Evolutionary conservation across 176 grass and related monocot genomes (phyloP).

Genomic region (Microstegium vimineum): DNA sequence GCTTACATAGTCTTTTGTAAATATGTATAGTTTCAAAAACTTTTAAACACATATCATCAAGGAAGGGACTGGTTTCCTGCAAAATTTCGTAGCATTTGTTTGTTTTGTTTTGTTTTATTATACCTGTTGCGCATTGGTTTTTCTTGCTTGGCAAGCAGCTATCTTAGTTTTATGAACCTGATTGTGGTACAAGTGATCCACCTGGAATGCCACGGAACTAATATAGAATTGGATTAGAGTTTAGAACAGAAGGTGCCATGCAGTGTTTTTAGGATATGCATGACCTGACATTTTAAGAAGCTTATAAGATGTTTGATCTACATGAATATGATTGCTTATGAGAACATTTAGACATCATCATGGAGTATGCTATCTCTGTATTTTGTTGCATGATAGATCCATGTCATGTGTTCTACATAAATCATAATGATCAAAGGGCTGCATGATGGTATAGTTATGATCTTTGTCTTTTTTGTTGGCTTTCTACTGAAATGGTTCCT

Average conservation of each 20-base stretch:
- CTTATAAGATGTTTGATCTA: not conserved
- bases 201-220: not conserved
- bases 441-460: not conserved
- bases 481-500: slow-evolving; percentile 1
- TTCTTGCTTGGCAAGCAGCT: slow-evolving; percentile 2
- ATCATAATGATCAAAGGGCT: not conserved
- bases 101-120: slow-evolving; percentile 8
- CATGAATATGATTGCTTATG: not conserved
- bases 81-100: not conserved
- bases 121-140: slow-evolving; percentile 4
- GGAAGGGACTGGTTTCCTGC: not conserved
- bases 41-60: not conserved
- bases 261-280: not conserved
- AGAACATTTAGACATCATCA: not conserved
- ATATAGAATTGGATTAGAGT: not conserved
- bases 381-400: not conserved
- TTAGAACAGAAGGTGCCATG: not conserved
- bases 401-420: not conserved
- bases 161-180: not conserved
- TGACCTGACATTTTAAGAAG: not conserved
- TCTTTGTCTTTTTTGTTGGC: not conserved
- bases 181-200: not conserved
- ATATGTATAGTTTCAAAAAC: slow-evolving; percentile 12
- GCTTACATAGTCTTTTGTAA: not conserved
- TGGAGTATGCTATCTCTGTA: not conserved